Percentiles rank a stretch among this genome's conserved stretches.
phyloP scores from a whole-genome alignment of 1,139 yeast genomes.

The Zygotorulaspora mrakii region DNA sequence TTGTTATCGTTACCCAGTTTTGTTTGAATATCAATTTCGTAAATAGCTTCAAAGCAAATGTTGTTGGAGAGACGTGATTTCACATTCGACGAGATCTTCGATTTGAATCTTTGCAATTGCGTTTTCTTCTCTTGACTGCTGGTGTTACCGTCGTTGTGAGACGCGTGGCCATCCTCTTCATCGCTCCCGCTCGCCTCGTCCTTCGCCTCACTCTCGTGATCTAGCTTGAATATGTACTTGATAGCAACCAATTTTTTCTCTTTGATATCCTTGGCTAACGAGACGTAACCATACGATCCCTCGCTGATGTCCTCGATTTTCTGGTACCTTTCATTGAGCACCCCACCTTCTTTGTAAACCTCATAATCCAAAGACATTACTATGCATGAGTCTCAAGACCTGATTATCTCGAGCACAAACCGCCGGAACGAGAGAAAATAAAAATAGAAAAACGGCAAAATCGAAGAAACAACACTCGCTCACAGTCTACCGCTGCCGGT shows the following conservation, averaged over 20 bases:
- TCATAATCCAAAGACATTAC: conserved; percentile 36
- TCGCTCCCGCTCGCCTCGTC: conserved; percentile 12
- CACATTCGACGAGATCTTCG: conserved; percentile 35
- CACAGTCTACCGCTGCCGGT: no score
- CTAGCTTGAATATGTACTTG: conserved; percentile 59
- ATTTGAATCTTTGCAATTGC: conserved; percentile 24
- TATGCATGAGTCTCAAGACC: background rate
- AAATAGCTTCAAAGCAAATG: conserved; percentile 62
- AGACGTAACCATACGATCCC: conserved; percentile 91
- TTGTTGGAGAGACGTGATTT: conserved; percentile 37
- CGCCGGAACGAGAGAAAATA: background rate
- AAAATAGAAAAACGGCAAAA: background rate
- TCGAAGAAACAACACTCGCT: no score
- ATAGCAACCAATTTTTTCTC: conserved; percentile 67
- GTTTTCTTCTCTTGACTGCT: conserved; percentile 26
- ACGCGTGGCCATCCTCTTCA: conserved; percentile 6
- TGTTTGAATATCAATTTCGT: conserved; percentile 72
- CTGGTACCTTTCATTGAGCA: conserved; percentile 60
- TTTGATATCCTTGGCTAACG: conserved; percentile 71
- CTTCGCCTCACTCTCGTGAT: conserved; percentile 27
- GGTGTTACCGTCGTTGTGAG: conserved; percentile 15
- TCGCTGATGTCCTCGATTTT: conserved; percentile 78
- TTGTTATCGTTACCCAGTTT: conserved; percentile 52
- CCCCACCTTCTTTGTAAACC: conserved; percentile 57
- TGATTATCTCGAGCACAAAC: background rate